These are phyloP conservation scores for Colletotrichum melonis DNA, from an alignment of 2,329 filamentous ascomycete species.

Conservation along the genomic window DNA sequence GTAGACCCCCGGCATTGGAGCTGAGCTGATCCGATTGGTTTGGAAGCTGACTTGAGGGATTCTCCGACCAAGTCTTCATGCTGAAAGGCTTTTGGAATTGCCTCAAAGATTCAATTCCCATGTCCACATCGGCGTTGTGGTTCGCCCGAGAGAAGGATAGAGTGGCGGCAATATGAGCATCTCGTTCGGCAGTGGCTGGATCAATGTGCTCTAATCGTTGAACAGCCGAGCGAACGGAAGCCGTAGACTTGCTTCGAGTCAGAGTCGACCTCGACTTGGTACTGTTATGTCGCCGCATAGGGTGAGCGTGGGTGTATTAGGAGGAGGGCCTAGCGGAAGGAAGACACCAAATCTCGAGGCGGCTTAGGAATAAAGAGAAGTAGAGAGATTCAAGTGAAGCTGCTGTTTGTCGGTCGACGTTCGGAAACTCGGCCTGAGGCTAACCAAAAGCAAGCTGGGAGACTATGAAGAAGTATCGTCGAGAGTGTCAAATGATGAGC, in stretches of 20 bases:
- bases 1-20: slow-evolving; percentile 41
- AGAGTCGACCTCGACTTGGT: slow-evolving; percentile 56
- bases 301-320: slow-evolving; percentile 10
- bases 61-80: neutral
- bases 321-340: neutral
- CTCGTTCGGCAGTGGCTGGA: slow-evolving; percentile 61
- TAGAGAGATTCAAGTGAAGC: slow-evolving; percentile 36
- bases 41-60: slow-evolving; percentile 22
- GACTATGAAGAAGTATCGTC: slow-evolving; percentile 1
- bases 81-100: neutral
- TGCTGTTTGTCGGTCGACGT: slow-evolving; percentile 25
- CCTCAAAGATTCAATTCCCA: slow-evolving; percentile 39
- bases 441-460: slow-evolving; percentile 34
- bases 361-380: slow-evolving; percentile 22
- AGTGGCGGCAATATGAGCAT: slow-evolving; percentile 72
- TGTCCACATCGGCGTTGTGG: slow-evolving; percentile 50
- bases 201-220: slow-evolving; percentile 59
- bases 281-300: slow-evolving; percentile 64
- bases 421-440: neutral
- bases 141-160: slow-evolving; percentile 69
- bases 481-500: neutral
- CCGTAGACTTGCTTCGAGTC: slow-evolving; percentile 59
- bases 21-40: slow-evolving; percentile 28
- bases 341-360: neutral
- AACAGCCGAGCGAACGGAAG: slow-evolving; percentile 56